These are phyloP conservation scores for Spizellomyces sp. DNA, from an alignment of 192 early-diverging fungal species.

Conservation along the genomic window DNA sequence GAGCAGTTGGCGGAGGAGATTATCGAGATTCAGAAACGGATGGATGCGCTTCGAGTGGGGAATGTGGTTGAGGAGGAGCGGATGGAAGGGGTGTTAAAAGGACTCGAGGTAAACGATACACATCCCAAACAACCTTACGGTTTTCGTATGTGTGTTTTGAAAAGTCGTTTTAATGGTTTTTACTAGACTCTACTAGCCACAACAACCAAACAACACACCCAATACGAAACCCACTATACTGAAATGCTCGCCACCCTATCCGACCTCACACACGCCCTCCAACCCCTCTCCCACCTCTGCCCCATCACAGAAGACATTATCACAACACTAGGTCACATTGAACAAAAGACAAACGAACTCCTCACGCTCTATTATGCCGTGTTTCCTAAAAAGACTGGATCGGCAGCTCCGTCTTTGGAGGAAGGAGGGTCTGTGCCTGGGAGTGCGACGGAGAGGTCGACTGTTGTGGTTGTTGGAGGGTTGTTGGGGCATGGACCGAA, in stretches of 20 bases:
- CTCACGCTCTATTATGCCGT: conserved; percentile 54
- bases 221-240: conserved; percentile 46
- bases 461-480: conserved; percentile 43
- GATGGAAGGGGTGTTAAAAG: conserved; percentile 40
- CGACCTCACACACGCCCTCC: not conserved
- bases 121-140: not conserved
- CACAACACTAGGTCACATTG: conserved; percentile 50
- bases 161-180: not conserved
- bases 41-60: conserved; percentile 50
- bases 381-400: conserved; percentile 45
- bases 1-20: conserved; percentile 62
- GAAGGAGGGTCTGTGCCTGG: conserved; percentile 8
- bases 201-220: conserved; percentile 32
- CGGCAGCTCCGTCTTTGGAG: conserved; percentile 21
- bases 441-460: conserved; percentile 19
- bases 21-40: conserved; percentile 48
- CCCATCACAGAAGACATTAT: conserved; percentile 50
- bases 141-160: not conserved
- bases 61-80: conserved; percentile 46
- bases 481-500: conserved; percentile 57
- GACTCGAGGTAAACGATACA: conserved; percentile 40
- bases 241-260: conserved; percentile 30
- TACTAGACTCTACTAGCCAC: conserved; percentile 36
- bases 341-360: conserved; percentile 59
- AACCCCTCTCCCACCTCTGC: conserved; percentile 5